Base-by-base conservation (phyloP, 2,329 filamentous ascomycete species). In the Verticillium albo-atrum region DNA sequence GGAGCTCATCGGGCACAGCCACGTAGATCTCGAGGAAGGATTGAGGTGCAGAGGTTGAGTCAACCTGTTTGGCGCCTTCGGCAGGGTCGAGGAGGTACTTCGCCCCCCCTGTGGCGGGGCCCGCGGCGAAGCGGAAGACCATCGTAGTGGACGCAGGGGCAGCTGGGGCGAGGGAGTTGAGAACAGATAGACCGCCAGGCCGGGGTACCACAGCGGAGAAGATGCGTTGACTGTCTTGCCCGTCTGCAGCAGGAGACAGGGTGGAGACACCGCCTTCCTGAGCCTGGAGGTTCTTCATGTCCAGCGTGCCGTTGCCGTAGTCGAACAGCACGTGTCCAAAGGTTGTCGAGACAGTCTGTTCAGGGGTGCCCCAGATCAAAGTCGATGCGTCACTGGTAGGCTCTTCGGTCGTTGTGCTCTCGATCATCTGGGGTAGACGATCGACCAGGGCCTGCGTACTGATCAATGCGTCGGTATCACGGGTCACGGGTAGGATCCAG, bases 241-340 rank as follows among this genome's bases (percentile, higher is more conserved):
- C 20, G 9, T 28, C 51, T 2, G 28, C 9, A 14, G 51, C 14
- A n/a, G 42, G 42, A 23, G 42, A n/a, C 4, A 47, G 42, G 7
- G 25, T 20, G 20, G 42, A n/a, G 7, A 47, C 20, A 1, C 42
- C 35, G 35, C 9, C 42, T 3, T 47, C n/a, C 20, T 47, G 42
- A 10, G 42, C 10, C n/a, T 47, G 7, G 35, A 52, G n/a, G 26
- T 23, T 32, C 30, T 32, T 28, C 32, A 54, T 35, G 12, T 58
- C 17, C 23, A 17, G 27, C 1, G 20, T 53, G 17, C 52, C 6
- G n/a, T 52, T 30, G 10, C 60, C 55, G 35, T 70, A 66, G 25
- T 64, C 56, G 61, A 80, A 78, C 0, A 86, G 74, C 34, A 85
- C 62, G 57, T 82, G 78, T 20, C 83, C 83, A 64, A 86, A 86